These are phyloP conservation scores for Lasiodiplodia sp. DNA, from an alignment of 2,329 filamentous ascomycete species.

Conservation along the genomic window DNA sequence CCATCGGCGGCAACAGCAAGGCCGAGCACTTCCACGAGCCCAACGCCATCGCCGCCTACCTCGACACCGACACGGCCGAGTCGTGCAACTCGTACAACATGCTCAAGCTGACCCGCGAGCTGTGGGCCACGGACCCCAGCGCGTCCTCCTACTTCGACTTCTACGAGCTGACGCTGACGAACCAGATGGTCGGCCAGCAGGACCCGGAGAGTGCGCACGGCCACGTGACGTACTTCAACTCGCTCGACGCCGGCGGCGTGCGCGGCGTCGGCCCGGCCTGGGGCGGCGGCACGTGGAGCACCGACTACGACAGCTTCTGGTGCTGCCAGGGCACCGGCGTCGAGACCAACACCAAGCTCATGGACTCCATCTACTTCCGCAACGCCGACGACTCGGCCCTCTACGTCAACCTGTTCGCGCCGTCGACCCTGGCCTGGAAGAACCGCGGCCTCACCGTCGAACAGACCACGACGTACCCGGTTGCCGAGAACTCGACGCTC, in stretches of 20 bases:
- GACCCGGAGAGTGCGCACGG: constrained; percentile 55
- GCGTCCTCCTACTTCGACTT: constrained; percentile 59
- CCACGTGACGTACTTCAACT: constrained; percentile 62
- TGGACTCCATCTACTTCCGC: constrained; percentile 61
- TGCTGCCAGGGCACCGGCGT: constrained; percentile 62
- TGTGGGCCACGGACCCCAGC: constrained; percentile 55
- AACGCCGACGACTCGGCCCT: constrained; percentile 44
- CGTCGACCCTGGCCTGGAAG: constrained; percentile 56
- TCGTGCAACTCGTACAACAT: constrained; percentile 65
- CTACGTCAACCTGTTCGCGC: constrained; percentile 60
- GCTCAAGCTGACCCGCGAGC: constrained; percentile 62
- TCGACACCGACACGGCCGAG: constrained; percentile 59
- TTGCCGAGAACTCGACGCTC: constrained; percentile 50
- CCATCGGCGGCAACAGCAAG: constrained; percentile 63
- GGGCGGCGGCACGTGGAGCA: constrained; percentile 64
- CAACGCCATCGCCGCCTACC: constrained; percentile 55
- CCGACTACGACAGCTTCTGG: constrained; percentile 62
- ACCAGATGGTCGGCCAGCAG: constrained; percentile 61
- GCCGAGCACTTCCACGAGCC: constrained; percentile 60
- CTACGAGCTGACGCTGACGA: constrained; percentile 60
- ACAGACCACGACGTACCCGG: constrained; percentile 55
- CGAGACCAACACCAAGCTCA: constrained; percentile 63
- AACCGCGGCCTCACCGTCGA: constrained; percentile 50
- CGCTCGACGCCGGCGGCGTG: constrained; percentile 56
- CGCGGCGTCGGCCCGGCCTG: constrained; percentile 59